Evolutionary conservation across 2,329 filamentous ascomycete species (phyloP).

Genomic region (Aspergillus versicolor): DNA sequence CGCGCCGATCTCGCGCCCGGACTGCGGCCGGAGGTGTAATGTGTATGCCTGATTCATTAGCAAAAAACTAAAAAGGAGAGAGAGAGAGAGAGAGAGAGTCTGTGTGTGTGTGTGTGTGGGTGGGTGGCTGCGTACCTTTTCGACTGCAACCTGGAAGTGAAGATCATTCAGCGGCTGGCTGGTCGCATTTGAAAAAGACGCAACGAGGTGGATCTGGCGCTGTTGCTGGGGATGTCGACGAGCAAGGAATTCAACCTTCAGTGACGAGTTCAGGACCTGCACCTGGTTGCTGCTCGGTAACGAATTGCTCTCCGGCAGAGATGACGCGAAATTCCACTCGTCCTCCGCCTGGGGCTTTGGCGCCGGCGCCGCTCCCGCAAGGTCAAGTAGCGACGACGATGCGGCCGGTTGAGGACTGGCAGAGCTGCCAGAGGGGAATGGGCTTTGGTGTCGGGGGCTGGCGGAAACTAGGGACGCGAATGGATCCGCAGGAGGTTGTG

Average conservation of each 20-base stretch:
- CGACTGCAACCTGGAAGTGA: conserved; percentile 89
- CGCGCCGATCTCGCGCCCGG: conserved; percentile 71
- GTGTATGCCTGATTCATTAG: conserved; percentile 64
- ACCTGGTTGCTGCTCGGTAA: conserved; percentile 64
- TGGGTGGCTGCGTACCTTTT: conserved; percentile 62
- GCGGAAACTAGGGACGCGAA: conserved; percentile 59
- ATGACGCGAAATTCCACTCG: conserved; percentile 91
- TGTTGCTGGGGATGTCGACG: conserved; percentile 54
- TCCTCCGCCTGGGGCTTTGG: conserved; percentile 57
- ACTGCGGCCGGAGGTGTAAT: conserved; percentile 80
- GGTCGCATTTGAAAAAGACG: conserved; percentile 81
- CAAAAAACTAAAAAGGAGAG: no score
- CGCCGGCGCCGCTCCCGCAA: conserved; percentile 25
- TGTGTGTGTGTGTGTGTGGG: no score
- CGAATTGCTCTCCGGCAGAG: conserved; percentile 62
- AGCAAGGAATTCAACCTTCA: conserved; percentile 74
- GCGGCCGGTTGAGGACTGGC: conserved; percentile 20
- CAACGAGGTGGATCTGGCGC: conserved; percentile 66
- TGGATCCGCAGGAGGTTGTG: conserved; percentile 49
- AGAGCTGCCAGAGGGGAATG: conserved; percentile 31
- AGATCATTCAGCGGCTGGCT: conserved; percentile 71
- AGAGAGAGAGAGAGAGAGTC: no score
- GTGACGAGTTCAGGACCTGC: conserved; percentile 65
- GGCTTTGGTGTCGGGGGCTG: conserved; percentile 49
- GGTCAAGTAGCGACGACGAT: conserved; percentile 35